These are phyloP conservation scores for Cercophora newfieldiana DNA, from an alignment of 495 filamentous ascomycete genomes.

Conservation along the genomic window DNA sequence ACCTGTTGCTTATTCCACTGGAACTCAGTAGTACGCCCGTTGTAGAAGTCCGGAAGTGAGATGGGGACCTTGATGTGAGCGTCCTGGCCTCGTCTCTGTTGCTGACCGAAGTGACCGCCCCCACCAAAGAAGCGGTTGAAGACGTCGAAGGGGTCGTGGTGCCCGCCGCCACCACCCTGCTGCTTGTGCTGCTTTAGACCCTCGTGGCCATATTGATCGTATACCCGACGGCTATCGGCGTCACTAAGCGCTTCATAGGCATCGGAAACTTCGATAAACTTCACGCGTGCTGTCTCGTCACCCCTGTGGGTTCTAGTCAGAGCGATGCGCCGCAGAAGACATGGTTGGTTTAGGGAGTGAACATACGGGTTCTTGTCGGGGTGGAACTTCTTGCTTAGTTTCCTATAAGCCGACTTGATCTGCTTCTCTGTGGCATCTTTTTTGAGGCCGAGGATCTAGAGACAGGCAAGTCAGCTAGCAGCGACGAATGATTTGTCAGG, in stretches of 20 bases:
- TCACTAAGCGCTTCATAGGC: constrained; percentile 94
- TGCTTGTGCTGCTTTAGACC: constrained; percentile 77
- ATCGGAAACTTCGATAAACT: constrained; percentile 93
- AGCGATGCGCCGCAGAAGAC: background rate
- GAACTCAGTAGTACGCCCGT: constrained; percentile 79
- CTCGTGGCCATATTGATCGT: constrained; percentile 94
- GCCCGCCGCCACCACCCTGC: constrained; percentile 65
- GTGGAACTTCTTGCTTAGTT: constrained; percentile 92
- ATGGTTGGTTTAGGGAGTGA: constrained; percentile 15
- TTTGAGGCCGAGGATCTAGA: constrained; percentile 74
- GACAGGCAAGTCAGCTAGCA: constrained; percentile 8
- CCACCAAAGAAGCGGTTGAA: constrained; percentile 98
- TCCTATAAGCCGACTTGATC: constrained; percentile 94
- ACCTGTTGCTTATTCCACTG: constrained; percentile 91
- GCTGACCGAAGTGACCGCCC: constrained; percentile 71
- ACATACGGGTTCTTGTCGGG: constrained; percentile 98
- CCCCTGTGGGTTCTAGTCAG: constrained; percentile 16
- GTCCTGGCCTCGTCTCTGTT: constrained; percentile 79
- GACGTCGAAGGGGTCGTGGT: constrained; percentile 95
- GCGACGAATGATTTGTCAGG: background rate
- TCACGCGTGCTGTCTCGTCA: constrained; percentile 78
- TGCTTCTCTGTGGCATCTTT: constrained; percentile 82
- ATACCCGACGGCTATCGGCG: constrained; percentile 78
- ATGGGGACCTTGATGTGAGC: constrained; percentile 87
- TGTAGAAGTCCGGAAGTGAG: constrained; percentile 91